Evolutionary conservation across 164 flowering plant species (phyloP), one percentile per base, ranked within the genome.

Genomic region (Tinospora cordifolia): DNA sequence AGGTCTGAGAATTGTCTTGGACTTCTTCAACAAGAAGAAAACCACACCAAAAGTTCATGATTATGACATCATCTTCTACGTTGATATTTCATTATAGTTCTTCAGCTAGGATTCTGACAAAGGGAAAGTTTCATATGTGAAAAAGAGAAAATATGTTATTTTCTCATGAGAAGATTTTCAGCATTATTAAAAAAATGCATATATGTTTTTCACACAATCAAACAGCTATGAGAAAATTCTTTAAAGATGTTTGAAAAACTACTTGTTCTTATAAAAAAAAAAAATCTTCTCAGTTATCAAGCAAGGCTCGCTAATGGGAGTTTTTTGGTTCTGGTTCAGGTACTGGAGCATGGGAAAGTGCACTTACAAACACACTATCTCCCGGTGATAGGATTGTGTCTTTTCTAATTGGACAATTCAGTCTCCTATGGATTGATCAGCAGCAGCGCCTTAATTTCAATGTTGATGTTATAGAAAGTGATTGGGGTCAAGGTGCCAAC

Each of bases 281-380:
- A 30, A 30, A 30, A 1, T 30, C 4, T 30, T 30, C 36, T 30
- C 36, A 30, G 36, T 4, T 30, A 30, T 30, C 36, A 30, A 30
- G 36, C 36, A 30, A 4, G 36, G 3, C 36, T 30, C 4, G 36
- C 11, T 39, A 0, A 36, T 65, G 26, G 39, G 26, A 15, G 21
- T 30, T 30, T 24, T 27, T 11, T 12, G 62, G 65, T 66, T 58
- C 58, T 65, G 39, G 0, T 73, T 27, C 78, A 94, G 98, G 98
- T 36, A 94, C 98, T 75, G 98, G 98, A 62, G 98, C 97, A 67
- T 93, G 97, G 98, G 98, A 91, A 75, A 93, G 98, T 83, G 96
- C 98, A 26, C 87, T 93, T 46, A 93, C 98, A 58, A 93, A 93
- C 82, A 93, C 97, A 1, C 70, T 93, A 19, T 90, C 98, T 13